Base-by-base conservation (phyloP, 441 rosid species). In the Populus trichocarpa region DNA sequence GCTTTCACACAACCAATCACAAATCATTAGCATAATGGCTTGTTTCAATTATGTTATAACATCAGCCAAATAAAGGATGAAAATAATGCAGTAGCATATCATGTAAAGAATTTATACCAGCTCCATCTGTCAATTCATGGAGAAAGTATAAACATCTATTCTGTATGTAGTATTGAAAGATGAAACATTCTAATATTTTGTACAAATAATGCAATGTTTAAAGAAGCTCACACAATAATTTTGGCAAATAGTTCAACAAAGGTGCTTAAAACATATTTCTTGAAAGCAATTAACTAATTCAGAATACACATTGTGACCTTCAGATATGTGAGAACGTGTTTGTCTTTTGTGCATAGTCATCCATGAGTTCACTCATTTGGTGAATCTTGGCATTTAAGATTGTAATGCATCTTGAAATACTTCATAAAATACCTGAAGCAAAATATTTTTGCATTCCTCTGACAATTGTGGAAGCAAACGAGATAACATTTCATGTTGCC, bases 401-500 rank as follows among this genome's bases (percentile, higher is more conserved):
- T 42, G 50, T 42, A 16, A 16, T 46, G 57, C 14, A 16, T 14
- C 0, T 3, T 28, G 26, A 30, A 25, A 26, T 53, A 35, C 12
- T 32, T 32, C 23, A 22, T 13, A 57, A 69, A 42, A 70, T 88
- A 94, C 98, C 98, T 93, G 82, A 70, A 86, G 83, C 81, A 95
- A 75, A 53, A n/a, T 66, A 77, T 65, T 86, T 75, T 81, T 88
- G 69, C 87, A 81, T 76, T 90, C 94, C 71, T 86, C 88, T 68
- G 97, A 89, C 74, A 90, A 78, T 71, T 65, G 79, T 74, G 85
- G 70, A 22, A 78, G 81, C 70, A 93, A 78, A 50, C 97, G 91
- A 53, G 97, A 89, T 67, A 91, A 73, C 36, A 93, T 77, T 78
- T 95, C 95, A 59, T 87, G 95, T 57, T 89, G 95, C 86, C 97